These are phyloP conservation scores for Cystobasidium ongulense DNA, from an alignment of 768 basidiomycete species.

Conservation along the genomic window DNA sequence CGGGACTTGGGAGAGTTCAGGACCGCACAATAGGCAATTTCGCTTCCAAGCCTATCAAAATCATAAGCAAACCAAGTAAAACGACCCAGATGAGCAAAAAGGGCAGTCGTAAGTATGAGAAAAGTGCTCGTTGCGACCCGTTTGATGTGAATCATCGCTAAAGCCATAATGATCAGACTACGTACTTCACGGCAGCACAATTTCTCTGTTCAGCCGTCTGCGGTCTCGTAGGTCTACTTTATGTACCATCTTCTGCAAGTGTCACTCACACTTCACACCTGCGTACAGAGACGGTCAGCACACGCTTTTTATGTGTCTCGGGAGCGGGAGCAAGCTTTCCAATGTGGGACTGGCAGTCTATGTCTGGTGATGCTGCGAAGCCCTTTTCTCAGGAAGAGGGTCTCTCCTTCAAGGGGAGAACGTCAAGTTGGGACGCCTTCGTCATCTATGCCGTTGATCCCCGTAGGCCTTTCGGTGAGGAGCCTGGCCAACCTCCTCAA, in stretches of 20 bases:
- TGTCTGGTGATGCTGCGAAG: conserved; percentile 70
- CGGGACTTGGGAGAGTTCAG: conserved; percentile 51
- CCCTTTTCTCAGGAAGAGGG: conserved; percentile 57
- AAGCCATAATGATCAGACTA: background rate
- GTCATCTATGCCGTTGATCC: conserved; percentile 97
- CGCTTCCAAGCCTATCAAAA: conserved; percentile 89
- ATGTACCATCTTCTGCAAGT: background rate
- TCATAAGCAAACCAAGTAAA: conserved; percentile 97
- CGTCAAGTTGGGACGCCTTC: conserved; percentile 88
- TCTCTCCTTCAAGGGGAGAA: conserved; percentile 55
- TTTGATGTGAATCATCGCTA: background rate
- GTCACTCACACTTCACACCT: background rate
- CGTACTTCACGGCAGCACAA: conserved; percentile 70
- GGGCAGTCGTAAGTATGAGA: conserved; percentile 62
- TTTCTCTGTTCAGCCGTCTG: conserved; percentile 90
- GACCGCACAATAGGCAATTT: conserved; percentile 80
- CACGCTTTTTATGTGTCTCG: conserved; percentile 91
- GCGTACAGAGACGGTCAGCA: conserved; percentile 66
- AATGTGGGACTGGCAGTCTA: conserved; percentile 79
- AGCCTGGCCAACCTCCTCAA: conserved; percentile 68
- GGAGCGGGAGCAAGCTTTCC: conserved; percentile 85
- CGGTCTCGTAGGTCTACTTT: conserved; percentile 54
- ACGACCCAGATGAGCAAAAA: conserved; percentile 91
- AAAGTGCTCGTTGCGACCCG: background rate
- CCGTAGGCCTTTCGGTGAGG: conserved; percentile 61